Percentiles rank a stretch among this genome's conserved stretches.
These are phyloP conservation scores for Knoxia roxburghii DNA, from an alignment of 257 asterid species.

Conservation along the genomic window DNA sequence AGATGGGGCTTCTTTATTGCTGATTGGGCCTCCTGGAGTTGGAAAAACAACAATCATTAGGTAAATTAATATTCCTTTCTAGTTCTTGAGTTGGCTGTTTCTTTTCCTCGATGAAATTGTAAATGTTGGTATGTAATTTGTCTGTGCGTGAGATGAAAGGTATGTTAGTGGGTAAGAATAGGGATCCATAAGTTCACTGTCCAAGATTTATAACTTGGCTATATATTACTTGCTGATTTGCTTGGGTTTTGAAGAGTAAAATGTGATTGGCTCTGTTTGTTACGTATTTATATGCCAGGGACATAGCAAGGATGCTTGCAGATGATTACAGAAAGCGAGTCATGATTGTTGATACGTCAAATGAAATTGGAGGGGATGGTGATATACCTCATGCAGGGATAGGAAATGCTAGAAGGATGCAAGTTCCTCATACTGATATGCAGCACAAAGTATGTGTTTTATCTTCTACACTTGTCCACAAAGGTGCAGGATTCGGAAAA, in stretches of 20 bases:
- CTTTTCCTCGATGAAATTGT: background rate
- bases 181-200: background rate
- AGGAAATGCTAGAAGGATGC: constrained; percentile 96
- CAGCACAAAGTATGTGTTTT: constrained; percentile 72
- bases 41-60: constrained; percentile 97
- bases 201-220: background rate
- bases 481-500: background rate
- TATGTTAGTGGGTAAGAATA: background rate
- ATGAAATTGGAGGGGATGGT: constrained; percentile 98
- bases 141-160: background rate
- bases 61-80: constrained; percentile 22
- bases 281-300: constrained; percentile 45
- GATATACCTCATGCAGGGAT: constrained; percentile 95
- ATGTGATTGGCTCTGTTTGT: constrained; percentile 9
- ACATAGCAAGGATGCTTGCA: constrained; percentile 96
- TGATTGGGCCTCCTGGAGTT: constrained; percentile 95
- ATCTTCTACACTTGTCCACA: constrained; percentile 10
- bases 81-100: background rate
- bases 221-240: background rate
- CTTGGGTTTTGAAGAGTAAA: background rate
- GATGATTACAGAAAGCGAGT: constrained; percentile 84
- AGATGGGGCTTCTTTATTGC: constrained; percentile 78
- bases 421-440: constrained; percentile 86
- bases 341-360: constrained; percentile 98
- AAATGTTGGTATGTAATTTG: background rate